Evolutionary conservation across 129 eudicot genomes (phyloP), one percentile per base, ranked within the genome.

Genomic region (Dittrichia graveolens): DNA sequence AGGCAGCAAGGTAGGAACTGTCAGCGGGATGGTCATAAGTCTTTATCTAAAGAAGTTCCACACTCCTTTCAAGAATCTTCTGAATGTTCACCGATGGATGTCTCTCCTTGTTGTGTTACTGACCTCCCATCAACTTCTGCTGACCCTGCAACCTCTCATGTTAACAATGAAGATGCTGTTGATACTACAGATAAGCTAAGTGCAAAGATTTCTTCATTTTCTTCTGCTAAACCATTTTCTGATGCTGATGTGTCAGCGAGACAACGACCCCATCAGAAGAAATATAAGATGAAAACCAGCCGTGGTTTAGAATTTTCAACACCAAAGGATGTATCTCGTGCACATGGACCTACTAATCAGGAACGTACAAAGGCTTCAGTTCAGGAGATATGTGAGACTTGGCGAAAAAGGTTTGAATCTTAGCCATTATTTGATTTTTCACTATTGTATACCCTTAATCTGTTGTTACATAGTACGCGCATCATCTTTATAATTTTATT

Each of bases 21-120:
- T 24, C 75, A 67, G 47, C 75, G 34, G 68, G 65, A 67, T 24
- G 67, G 63, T 46, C 56, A 41, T 67, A 61, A 40, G 42, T 49
- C 16, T 65, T 5, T 61, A 60, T 72, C 85, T 49, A 71, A 57
- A 69, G 83, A 72, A 71, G 75, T 72, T 44, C 67, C 61, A 35
- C 73, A 57, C 37, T 67, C 82, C 63, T 80, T 78, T 71, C 79
- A 75, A 19, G 83, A 79, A 49, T 80, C 96, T 70, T 79, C 90
- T 54, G 95, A 78, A 46, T 82, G 85, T 81, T 94, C 98, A 57
- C 98, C 98, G 12, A 94, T 94, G 98, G 98, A 94, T 58, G 80
- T 94, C 79, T 94, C 98, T 72, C 98, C 98, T 62, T 94, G 81
- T 78, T 80, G 78, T 58, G 87, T 67, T 13, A 14, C 69, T 74